Percentiles rank a stretch among this genome's conserved stretches.
phyloP scores from a whole-genome alignment of 2,329 filamentous ascomycete species.

The Sphaerostilbella broomeana region DNA sequence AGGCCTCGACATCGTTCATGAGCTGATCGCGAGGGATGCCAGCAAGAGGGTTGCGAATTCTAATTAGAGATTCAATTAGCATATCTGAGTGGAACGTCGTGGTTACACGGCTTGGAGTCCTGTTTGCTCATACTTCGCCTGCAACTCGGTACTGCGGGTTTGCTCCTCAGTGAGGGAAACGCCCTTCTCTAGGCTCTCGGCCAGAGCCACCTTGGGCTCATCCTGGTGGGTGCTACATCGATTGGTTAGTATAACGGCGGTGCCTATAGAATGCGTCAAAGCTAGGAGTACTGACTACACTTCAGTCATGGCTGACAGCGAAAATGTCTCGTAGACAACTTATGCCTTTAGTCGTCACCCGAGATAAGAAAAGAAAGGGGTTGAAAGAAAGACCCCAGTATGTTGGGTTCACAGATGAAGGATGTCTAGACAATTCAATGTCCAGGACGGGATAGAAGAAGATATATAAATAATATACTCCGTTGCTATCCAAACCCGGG shows the following conservation, averaged over 20 bases:
- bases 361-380: not conserved
- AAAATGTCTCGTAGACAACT: not conserved
- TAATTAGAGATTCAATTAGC: conserved; percentile 15
- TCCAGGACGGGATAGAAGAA: conserved; percentile 12
- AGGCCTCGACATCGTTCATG: conserved; percentile 52
- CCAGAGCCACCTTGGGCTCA: conserved; percentile 15
- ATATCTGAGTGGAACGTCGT: not conserved
- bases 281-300: conserved; percentile 8
- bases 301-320: conserved; percentile 7
- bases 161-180: conserved; percentile 25
- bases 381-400: no score
- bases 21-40: conserved; percentile 46
- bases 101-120: no score
- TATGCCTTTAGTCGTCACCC: not conserved
- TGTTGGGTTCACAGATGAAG: no score
- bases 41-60: conserved; percentile 41
- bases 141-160: conserved; percentile 34
- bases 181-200: conserved; percentile 21
- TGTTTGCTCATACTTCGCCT: conserved; percentile 33
- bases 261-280: not conserved
- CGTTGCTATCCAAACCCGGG: conserved; percentile 1
- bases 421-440: conserved; percentile 7
- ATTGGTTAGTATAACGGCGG: conserved; percentile 6
- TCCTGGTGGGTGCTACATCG: conserved; percentile 8
- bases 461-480: conserved; percentile 8